Percentiles rank a stretch among this genome's conserved stretches.
phyloP scores from a whole-genome alignment of 2,329 filamentous ascomycete species.

The Colletotrichum musae region DNA sequence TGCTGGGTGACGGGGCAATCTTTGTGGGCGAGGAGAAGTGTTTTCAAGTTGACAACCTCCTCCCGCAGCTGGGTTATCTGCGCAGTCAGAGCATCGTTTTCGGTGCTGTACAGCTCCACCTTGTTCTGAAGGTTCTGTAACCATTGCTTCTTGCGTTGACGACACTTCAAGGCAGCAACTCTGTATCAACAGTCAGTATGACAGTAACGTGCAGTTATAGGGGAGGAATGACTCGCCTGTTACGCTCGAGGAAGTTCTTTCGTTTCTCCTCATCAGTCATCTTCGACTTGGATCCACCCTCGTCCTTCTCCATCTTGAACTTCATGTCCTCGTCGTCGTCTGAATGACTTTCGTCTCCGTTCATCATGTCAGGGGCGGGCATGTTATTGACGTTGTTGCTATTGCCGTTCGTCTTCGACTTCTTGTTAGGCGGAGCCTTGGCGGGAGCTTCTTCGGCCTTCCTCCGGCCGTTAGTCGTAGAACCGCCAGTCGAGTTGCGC shows the following conservation, averaged over 20 bases:
- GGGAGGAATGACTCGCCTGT: constrained; percentile 76
- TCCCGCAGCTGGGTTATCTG: constrained; percentile 90
- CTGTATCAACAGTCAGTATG: constrained; percentile 62
- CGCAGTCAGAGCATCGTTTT: constrained; percentile 89
- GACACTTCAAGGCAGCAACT: constrained; percentile 95
- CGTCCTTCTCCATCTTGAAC: constrained; percentile 58
- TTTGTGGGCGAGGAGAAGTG: constrained; percentile 92
- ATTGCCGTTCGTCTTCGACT: constrained; percentile 67
- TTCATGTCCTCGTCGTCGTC: constrained; percentile 68
- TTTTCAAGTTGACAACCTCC: constrained; percentile 96
- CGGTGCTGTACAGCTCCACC: constrained; percentile 91
- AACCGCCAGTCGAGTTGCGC: constrained; percentile 65
- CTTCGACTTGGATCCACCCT: constrained; percentile 76
- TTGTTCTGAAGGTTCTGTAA: constrained; percentile 94
- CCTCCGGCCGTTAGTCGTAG: constrained; percentile 75
- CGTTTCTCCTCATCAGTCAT: constrained; percentile 99
- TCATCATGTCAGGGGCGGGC: constrained; percentile 45
- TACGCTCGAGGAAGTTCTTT: constrained; percentile 97
- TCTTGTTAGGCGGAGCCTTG: constrained; percentile 79
- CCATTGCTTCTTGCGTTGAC: constrained; percentile 99
- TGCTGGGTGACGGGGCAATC: constrained; percentile 94
- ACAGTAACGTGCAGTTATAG: not conserved
- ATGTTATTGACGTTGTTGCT: constrained; percentile 54
- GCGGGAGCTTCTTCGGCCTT: constrained; percentile 79
- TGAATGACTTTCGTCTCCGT: constrained; percentile 48